phyloP scores from a whole-genome alignment of 345 rosid genomes.

The Murraya koenigii region DNA sequence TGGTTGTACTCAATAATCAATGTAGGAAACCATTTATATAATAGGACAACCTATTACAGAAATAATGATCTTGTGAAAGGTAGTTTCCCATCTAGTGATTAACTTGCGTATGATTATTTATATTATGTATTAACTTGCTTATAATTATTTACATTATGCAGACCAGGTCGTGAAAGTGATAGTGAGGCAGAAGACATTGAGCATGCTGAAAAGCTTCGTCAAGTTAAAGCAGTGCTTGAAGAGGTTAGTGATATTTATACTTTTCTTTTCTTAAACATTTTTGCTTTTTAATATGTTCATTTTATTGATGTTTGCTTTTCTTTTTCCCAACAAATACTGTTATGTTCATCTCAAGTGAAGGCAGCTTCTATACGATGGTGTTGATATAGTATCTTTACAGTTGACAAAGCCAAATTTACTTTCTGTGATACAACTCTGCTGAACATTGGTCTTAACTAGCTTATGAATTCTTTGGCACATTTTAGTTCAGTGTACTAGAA shows the following conservation, averaged over 20 bases:
- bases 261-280: not conserved
- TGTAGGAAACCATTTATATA: not conserved
- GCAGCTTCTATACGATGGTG: not conserved
- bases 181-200: slow-evolving; percentile 98
- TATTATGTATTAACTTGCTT: slow-evolving; percentile 2
- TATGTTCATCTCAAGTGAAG: slow-evolving; percentile 4
- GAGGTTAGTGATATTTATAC: slow-evolving; percentile 51
- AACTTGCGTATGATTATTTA: slow-evolving; percentile 16
- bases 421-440: not conserved
- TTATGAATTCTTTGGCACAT: not conserved
- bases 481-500: not conserved
- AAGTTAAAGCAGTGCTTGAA: slow-evolving; percentile 97
- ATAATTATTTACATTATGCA: slow-evolving; percentile 30
- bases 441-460: not conserved
- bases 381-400: not conserved
- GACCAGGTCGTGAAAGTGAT: slow-evolving; percentile 93
- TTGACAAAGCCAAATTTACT: not conserved
- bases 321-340: not conserved
- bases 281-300: not conserved
- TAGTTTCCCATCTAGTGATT: not conserved
- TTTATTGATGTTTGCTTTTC: slow-evolving; percentile 3
- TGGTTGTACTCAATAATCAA: not conserved
- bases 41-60: not conserved
- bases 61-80: not conserved
- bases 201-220: slow-evolving; percentile 99